Evolutionary conservation across 2,329 filamentous ascomycete species (phyloP), one percentile per base, ranked within the genome.

Genomic region (Neofusicoccum kwambonambiense): DNA sequence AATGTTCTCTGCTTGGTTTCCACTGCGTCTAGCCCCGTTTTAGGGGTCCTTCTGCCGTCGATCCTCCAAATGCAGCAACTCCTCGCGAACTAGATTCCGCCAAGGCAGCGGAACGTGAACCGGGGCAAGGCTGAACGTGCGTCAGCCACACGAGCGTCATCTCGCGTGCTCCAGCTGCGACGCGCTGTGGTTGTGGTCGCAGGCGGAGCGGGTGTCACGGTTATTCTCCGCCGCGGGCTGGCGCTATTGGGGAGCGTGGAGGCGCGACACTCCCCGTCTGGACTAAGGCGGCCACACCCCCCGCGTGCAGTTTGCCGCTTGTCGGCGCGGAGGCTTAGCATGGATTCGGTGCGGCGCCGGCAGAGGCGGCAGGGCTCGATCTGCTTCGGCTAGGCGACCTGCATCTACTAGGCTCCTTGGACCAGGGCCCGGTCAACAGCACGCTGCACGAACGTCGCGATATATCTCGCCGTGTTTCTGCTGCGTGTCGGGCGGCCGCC

Each of bases 311-410:
- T 31, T 31, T 31, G 27, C 27, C 4, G 27, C 27, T 7, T 31
- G 1, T 31, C 27, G 27, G 27, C 6, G 27, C 6, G n/a, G 17
- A 13, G 37, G 31, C 8, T 34, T 34, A 17, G 37, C 52, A 42
- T 56, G 54, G 54, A 41, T 57, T 37, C 15, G 12, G 27, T 6
- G 52, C 39, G 54, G 4, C 54, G 39, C 27, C 54, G 39, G 54
- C 44, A 58, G 54, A 58, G 39, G 39, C 54, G 54, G 39, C 54
- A 58, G 54, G 54, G 54, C 27, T 39, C 44, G 54, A 58, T 58
- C 54, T 45, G 54, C 54, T 58, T 58, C 54, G 54, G 54, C 54
- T 58, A 58, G 39, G 39, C 37, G 52, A 45, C 54, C 54, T 58
- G 54, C 54, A 58, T 39, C 27, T 31, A 7, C 27, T 31, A 39